Conservation (phyloP, 1,139 yeast genomes). For the Taphrina flavorubra region DNA sequence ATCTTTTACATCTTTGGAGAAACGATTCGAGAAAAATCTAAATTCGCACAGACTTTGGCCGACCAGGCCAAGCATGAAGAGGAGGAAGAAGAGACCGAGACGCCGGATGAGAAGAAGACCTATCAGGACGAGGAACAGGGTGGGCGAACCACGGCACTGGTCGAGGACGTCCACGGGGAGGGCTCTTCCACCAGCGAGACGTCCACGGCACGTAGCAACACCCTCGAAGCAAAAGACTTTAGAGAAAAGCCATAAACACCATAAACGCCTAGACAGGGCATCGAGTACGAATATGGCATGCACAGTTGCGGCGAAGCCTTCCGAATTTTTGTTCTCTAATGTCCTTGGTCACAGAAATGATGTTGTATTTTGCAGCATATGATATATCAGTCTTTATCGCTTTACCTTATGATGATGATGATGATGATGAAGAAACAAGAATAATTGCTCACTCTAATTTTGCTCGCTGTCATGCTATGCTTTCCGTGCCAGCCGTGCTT, state of each 20-base stretch:
- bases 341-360: not conserved
- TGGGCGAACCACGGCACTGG: not conserved
- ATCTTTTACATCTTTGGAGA: conserved; percentile 59
- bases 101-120: conserved; percentile 11
- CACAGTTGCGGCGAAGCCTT: conserved; percentile 7
- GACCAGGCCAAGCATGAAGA: conserved; percentile 18
- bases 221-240: conserved; percentile 2
- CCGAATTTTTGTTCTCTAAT: not conserved
- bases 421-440: no score
- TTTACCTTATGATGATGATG: not conserved
- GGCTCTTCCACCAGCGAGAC: conserved; percentile 9
- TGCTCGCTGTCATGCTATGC: no score
- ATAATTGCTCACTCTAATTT: no score
- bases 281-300: not conserved
- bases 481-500: not conserved
- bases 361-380: not conserved
- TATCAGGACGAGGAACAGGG: conserved; percentile 2
- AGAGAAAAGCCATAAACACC: conserved; percentile 12
- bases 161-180: conserved; percentile 14
- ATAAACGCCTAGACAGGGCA: not conserved
- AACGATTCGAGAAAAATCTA: conserved; percentile 58
- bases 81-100: conserved; percentile 22
- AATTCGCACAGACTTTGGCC: conserved; percentile 49
- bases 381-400: not conserved
- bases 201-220: conserved; percentile 6